A percentile compares a stretch with the other conserved stretches of the same genome.
These are phyloP conservation scores for Penicillium ucsense DNA, from an alignment of 495 filamentous ascomycete species.

Conservation along the genomic window DNA sequence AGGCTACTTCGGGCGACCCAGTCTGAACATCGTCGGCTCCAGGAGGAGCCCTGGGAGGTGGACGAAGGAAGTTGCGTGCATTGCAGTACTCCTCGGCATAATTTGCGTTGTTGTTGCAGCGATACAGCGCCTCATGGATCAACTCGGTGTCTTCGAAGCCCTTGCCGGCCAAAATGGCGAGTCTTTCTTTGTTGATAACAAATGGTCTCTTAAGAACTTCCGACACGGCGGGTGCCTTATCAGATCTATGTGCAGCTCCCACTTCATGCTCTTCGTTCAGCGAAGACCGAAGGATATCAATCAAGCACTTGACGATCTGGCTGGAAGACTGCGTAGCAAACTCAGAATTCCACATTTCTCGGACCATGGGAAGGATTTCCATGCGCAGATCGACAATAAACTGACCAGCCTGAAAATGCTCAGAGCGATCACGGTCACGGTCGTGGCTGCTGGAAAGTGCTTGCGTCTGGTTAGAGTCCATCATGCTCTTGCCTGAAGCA, in stretches of 20 bases:
- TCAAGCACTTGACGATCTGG: conserved; percentile 64
- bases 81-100: conserved; percentile 67
- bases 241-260: conserved; percentile 50
- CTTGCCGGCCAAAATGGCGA: conserved; percentile 31
- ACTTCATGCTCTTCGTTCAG: conserved; percentile 67
- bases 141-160: conserved; percentile 45
- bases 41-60: conserved; percentile 48
- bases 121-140: conserved; percentile 69
- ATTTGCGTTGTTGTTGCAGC: conserved; percentile 57
- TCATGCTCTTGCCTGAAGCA: conserved; percentile 64
- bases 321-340: conserved; percentile 65
- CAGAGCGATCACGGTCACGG: conserved; percentile 46
- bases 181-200: conserved; percentile 38
- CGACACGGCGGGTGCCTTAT: conserved; percentile 35
- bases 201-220: conserved; percentile 31
- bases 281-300: conserved; percentile 75
- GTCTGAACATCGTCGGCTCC: conserved; percentile 47
- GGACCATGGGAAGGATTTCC: conserved; percentile 69
- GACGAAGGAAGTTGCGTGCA: conserved; percentile 36
- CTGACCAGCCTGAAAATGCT: conserved; percentile 64
- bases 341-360: conserved; percentile 67
- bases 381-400: conserved; percentile 82
- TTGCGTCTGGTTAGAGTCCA: conserved; percentile 59
- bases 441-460: conserved; percentile 49
- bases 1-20: conserved; percentile 17